These are phyloP conservation scores for Xylaria sp. DNA, from an alignment of 2,329 filamentous ascomycete genomes.

Conservation along the genomic window DNA sequence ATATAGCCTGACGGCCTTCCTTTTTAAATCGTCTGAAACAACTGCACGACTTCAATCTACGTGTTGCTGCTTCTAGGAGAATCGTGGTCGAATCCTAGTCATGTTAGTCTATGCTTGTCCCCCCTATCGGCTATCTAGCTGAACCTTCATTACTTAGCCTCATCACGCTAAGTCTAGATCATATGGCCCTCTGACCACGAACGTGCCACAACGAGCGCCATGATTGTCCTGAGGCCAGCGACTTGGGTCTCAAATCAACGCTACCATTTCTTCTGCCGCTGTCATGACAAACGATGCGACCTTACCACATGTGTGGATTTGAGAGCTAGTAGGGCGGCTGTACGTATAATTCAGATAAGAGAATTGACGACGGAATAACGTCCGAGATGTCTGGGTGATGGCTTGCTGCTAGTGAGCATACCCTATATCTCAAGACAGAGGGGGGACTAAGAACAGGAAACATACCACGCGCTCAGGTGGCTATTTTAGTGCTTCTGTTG, in stretches of 20 bases:
- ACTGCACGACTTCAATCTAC: neutral
- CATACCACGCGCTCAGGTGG: neutral
- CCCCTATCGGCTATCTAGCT: constrained; percentile 18
- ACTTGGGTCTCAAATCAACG: constrained; percentile 14
- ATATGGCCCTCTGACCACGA: constrained; percentile 1
- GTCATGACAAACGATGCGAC: constrained; percentile 1
- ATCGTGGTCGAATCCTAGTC: neutral
- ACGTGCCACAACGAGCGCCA: neutral
- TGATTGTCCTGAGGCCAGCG: constrained; percentile 13
- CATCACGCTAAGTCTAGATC: constrained; percentile 11
- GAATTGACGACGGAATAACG: neutral
- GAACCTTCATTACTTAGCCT: constrained; percentile 16
- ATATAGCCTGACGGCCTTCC: neutral
- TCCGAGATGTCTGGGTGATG: neutral
- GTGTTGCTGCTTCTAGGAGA: neutral
- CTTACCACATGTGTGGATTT: constrained; percentile 9
- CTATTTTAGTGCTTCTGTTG: neutral
- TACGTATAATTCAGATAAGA: neutral
- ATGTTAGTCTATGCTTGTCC: constrained; percentile 7
- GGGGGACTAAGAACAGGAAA: neutral
- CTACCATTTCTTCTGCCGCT: neutral
- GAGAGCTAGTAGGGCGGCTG: neutral
- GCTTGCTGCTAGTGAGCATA: neutral
- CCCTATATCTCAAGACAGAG: neutral
- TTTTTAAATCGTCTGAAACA: constrained; percentile 2